Evolutionary conservation across 768 basidiomycete genomes (phyloP).

Genomic region (Hericium coralloides): DNA sequence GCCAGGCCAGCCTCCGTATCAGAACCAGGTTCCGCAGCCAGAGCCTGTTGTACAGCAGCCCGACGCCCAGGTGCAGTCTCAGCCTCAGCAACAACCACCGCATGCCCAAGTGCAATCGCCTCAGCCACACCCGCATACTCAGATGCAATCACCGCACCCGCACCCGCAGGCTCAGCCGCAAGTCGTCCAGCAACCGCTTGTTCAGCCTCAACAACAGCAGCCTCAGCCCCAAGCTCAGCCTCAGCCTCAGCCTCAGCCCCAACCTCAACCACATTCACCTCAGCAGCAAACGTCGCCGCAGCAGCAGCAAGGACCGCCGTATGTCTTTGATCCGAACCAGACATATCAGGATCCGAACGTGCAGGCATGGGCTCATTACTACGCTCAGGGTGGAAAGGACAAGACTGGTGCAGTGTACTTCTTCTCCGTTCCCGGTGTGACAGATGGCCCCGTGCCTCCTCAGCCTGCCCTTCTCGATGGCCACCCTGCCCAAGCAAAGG

Average conservation of each 20-base stretch:
- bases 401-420: constrained; percentile 75
- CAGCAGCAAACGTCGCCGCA: constrained; percentile 33
- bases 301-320: constrained; percentile 33
- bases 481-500: neutral
- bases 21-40: constrained; percentile 1
- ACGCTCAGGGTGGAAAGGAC: constrained; percentile 71
- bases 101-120: constrained; percentile 24
- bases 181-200: too few relatives aligned
- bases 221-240: constrained; percentile 17
- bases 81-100: constrained; percentile 18
- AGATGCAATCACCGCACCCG: constrained; percentile 14
- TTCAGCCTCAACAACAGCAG: constrained; percentile 18
- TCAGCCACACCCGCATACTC: constrained; percentile 16
- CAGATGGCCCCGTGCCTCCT: constrained; percentile 23
- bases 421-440: constrained; percentile 66
- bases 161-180: constrained; percentile 20
- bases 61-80: constrained; percentile 18
- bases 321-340: constrained; percentile 50
- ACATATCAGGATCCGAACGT: constrained; percentile 74
- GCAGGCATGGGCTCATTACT: constrained; percentile 84
- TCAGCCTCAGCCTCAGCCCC: constrained; percentile 31
- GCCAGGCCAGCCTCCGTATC: constrained; percentile 16
- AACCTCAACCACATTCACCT: constrained; percentile 10
- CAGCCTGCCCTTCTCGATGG: neutral
- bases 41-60: constrained; percentile 5